Percentiles rank a stretch among this genome's conserved stretches.
Evolutionary conservation across 2,329 filamentous ascomycete genomes (phyloP).

Genomic region (Hortaea werneckii): DNA sequence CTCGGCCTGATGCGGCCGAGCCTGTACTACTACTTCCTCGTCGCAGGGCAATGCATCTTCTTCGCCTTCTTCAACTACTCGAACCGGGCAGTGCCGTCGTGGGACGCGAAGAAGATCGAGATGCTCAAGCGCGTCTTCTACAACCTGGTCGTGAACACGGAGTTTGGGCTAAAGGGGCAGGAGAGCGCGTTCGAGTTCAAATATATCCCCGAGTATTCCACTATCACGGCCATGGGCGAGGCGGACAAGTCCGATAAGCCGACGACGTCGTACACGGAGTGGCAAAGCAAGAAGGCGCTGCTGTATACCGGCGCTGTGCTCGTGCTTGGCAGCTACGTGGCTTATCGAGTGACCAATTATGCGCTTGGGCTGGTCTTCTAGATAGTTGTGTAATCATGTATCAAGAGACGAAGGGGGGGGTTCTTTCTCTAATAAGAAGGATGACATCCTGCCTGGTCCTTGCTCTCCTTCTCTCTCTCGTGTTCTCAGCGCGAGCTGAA

Average conservation of each 20-base stretch:
- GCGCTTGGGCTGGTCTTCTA: constrained; percentile 9
- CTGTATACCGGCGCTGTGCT: constrained; percentile 26
- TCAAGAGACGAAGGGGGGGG: too few relatives aligned
- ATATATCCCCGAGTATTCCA: constrained; percentile 50
- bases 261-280: constrained; percentile 33
- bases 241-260: constrained; percentile 28
- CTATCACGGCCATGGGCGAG: constrained; percentile 39
- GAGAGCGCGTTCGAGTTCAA: constrained; percentile 61
- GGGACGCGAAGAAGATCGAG: constrained; percentile 45
- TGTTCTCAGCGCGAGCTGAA: too few relatives aligned
- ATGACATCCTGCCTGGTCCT: too few relatives aligned
- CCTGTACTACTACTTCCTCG: constrained; percentile 49
- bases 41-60: constrained; percentile 56
- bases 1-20: constrained; percentile 49
- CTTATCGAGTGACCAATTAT: constrained; percentile 11
- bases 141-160: constrained; percentile 51
- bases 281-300: constrained; percentile 38
- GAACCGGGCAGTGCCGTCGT: constrained; percentile 39
- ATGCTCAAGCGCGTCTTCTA: constrained; percentile 46
- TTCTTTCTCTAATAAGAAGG: too few relatives aligned
- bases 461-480: too few relatives aligned
- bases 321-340: constrained; percentile 11
- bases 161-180: constrained; percentile 51
- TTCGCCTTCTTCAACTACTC: constrained; percentile 48
- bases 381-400: constrained; percentile 1